Evolutionary conservation across 1,284 basidiomycete genomes (phyloP).

Genomic region (Paramarasmius palmivorus): DNA sequence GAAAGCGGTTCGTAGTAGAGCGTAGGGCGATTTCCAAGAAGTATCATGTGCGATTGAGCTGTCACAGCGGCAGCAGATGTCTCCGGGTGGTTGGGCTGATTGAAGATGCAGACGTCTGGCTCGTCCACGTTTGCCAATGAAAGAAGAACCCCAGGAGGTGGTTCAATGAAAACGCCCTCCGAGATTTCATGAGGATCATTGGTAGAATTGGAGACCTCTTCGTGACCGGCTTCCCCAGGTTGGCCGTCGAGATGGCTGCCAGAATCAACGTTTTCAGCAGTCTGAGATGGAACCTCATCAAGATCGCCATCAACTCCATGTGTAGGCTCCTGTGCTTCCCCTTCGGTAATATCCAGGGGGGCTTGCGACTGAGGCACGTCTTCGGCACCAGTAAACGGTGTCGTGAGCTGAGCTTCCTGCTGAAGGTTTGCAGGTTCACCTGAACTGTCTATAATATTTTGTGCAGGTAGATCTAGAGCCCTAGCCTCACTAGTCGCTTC

Average conservation of each 20-base stretch:
- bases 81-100: conserved; percentile 37
- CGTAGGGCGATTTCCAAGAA: conserved; percentile 62
- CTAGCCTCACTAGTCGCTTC: no score
- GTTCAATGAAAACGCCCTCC: conserved; percentile 72
- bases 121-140: conserved; percentile 45
- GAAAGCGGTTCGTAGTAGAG: conserved; percentile 74
- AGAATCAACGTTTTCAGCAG: no score
- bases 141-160: conserved; percentile 69
- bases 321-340: no score
- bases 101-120: conserved; percentile 58
- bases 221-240: conserved; percentile 13
- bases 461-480: no score
- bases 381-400: no score
- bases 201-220: conserved; percentile 11
- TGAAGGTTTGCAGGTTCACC: no score
- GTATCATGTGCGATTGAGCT: conserved; percentile 30
- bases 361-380: no score
- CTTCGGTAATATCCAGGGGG: no score
- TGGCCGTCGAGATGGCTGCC: conserved; percentile 16
- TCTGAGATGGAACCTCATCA: no score
- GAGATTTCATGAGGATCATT: conserved; percentile 65
- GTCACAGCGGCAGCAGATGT: conserved; percentile 23
- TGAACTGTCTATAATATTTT: no score
- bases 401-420: no score
- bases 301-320: no score